A percentile compares a stretch with the other conserved stretches of the same genome.
Evolutionary conservation across 768 basidiomycete species (phyloP).

Genomic region (Astraeus odoratus): DNA sequence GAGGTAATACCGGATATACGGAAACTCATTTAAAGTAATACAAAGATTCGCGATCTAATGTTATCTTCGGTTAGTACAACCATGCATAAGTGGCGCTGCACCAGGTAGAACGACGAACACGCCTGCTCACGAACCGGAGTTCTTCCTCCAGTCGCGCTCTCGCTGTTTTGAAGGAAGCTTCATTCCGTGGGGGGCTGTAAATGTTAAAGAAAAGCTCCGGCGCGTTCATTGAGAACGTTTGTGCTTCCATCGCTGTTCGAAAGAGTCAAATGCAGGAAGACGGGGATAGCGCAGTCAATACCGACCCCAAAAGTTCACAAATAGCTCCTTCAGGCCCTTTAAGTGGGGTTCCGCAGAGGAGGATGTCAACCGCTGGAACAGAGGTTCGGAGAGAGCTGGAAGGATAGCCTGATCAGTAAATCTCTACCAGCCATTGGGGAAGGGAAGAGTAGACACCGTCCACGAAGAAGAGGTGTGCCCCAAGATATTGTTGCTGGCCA

Average conservation of each 20-base stretch:
- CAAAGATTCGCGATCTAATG: conserved; percentile 80
- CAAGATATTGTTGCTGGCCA: conserved; percentile 66
- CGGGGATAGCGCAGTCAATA: too few species aligned
- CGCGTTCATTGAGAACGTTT: conserved; percentile 72
- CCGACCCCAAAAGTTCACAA: conserved; percentile 90
- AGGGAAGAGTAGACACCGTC: conserved; percentile 52
- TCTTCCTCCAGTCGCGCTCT: conserved; percentile 84
- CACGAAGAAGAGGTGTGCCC: conserved; percentile 87
- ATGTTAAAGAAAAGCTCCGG: conserved; percentile 84
- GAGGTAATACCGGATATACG: conserved; percentile 88
- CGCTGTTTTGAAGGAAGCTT: conserved; percentile 57
- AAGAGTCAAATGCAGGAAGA: too few species aligned
- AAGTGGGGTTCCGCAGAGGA: conserved; percentile 75
- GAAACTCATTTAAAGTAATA: conserved; percentile 86
- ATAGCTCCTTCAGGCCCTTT: conserved; percentile 77
- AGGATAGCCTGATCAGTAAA: conserved; percentile 3
- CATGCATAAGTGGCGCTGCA: not conserved
- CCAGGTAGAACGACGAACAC: conserved; percentile 33
- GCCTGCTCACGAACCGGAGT: conserved; percentile 65
- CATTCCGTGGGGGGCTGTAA: conserved; percentile 77
- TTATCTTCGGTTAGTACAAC: conserved; percentile 1
- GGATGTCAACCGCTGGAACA: conserved; percentile 69
- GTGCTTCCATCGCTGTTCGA: conserved; percentile 85
- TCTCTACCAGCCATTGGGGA: not conserved
- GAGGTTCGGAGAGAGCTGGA: conserved; percentile 66